A percentile compares a stretch with the other conserved stretches of the same genome.
Evolutionary conservation across 202 grass and related monocot genomes (phyloP).

Genomic region (Brachypodium distachyon): DNA sequence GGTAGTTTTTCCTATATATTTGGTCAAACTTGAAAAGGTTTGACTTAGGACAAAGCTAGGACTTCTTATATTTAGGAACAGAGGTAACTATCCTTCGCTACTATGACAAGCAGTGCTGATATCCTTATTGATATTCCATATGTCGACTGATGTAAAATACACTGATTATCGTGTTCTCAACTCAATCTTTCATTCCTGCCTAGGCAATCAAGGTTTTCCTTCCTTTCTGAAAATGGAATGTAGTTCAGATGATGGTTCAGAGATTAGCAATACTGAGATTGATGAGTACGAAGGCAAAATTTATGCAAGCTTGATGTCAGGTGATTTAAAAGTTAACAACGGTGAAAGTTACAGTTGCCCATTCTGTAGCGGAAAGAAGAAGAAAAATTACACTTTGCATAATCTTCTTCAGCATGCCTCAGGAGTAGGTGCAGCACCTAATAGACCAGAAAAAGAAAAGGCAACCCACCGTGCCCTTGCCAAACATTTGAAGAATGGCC

Average conservation of each 20-base stretch:
- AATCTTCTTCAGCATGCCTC: conserved; percentile 80
- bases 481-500: conserved; percentile 59
- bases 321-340: conserved; percentile 33
- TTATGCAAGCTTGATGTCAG: conserved; percentile 45
- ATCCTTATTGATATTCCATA: not conserved
- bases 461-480: conserved; percentile 64
- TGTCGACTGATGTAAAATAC: not conserved
- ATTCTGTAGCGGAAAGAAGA: conserved; percentile 73
- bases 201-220: not conserved
- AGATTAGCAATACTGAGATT: conserved; percentile 74
- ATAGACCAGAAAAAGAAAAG: conserved; percentile 70
- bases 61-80: no score
- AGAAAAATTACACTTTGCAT: conserved; percentile 42
- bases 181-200: not conserved
- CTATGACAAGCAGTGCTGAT: not conserved
- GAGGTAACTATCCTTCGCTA: not conserved
- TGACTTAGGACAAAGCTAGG: no score
- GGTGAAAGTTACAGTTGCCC: conserved; percentile 51
- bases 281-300: conserved; percentile 54
- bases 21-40: no score
- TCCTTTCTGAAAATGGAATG: conserved; percentile 24
- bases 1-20: no score
- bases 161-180: not conserved
- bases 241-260: conserved; percentile 41
- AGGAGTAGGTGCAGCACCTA: conserved; percentile 53